phyloP scores from a whole-genome alignment of 2,329 filamentous ascomycete genomes.

The Penicillium psychrosexuale region DNA sequence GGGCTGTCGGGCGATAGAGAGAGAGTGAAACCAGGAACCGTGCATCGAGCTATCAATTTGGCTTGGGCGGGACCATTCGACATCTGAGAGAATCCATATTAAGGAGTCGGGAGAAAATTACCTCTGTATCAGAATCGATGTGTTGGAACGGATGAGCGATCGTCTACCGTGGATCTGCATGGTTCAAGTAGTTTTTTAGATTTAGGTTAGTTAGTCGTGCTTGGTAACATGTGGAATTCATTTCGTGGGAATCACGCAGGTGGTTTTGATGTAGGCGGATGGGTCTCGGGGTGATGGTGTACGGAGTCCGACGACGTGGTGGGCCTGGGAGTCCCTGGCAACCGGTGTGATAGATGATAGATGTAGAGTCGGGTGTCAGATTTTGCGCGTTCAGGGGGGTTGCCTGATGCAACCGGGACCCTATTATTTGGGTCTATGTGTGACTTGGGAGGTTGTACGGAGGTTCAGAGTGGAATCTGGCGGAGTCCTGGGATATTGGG shows the following conservation, averaged over 20 bases:
- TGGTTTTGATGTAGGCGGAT: slow-evolving; percentile 1
- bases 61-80: background rate
- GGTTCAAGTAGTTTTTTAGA: slow-evolving; percentile 6
- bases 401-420: background rate
- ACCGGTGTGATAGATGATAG: slow-evolving; percentile 12
- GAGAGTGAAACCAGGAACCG: background rate
- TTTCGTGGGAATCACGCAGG: slow-evolving; percentile 3
- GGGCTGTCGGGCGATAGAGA: background rate
- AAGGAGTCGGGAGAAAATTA: slow-evolving; percentile 4
- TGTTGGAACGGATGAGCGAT: slow-evolving; percentile 7
- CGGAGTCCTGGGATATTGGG: background rate
- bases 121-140: slow-evolving; percentile 11
- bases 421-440: background rate
- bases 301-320: slow-evolving; percentile 3
- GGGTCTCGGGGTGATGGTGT: slow-evolving; percentile 9
- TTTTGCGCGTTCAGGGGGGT: slow-evolving; percentile 4
- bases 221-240: slow-evolving; percentile 6
- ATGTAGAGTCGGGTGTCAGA: slow-evolving; percentile 1
- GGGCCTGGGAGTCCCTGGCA: slow-evolving; percentile 9
- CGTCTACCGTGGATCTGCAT: slow-evolving; percentile 6
- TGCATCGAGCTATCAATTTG: slow-evolving; percentile 5
- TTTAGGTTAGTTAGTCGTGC: background rate
- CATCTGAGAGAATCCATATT: background rate
- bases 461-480: background rate
- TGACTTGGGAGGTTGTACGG: background rate